Conservation (phyloP, 495 filamentous ascomycete genomes). For the Parachaetomium inaequale region DNA sequence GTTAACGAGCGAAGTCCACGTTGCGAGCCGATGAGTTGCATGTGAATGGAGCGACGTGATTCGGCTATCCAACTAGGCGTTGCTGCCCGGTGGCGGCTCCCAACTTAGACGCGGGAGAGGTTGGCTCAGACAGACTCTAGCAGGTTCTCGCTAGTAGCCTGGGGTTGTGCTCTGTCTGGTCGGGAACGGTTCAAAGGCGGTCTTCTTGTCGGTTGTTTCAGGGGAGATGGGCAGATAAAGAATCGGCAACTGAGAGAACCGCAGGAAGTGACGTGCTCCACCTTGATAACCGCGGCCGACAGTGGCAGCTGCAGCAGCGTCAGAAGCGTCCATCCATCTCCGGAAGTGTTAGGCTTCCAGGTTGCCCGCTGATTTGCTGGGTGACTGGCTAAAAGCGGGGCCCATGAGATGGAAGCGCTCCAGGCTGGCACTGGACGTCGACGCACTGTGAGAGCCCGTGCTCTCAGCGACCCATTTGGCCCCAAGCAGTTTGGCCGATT, state of each 20-base stretch:
- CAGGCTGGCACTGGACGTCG: not conserved
- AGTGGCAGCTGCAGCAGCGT: too few species aligned
- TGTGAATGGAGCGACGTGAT: slow-evolving; percentile 6
- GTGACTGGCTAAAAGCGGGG: too few species aligned
- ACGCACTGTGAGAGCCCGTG: slow-evolving; percentile 7
- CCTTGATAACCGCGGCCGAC: too few species aligned
- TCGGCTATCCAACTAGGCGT: not conserved
- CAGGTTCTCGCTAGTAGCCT: not conserved
- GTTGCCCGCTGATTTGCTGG: too few species aligned
- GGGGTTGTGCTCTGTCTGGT: not conserved
- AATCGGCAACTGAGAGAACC: not conserved
- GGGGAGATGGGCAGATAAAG: too few species aligned
- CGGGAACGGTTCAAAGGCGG: not conserved
- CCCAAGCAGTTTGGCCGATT: slow-evolving; percentile 20
- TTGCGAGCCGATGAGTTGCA: slow-evolving; percentile 15
- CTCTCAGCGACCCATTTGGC: slow-evolving; percentile 8
- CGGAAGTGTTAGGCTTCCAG: too few species aligned
- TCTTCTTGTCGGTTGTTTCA: not conserved
- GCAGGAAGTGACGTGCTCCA: too few species aligned
- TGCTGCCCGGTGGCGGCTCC: not conserved
- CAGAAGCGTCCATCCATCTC: too few species aligned
- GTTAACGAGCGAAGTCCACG: slow-evolving; percentile 18
- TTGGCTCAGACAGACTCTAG: not conserved
- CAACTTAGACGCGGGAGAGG: not conserved
- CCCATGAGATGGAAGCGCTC: too few species aligned